Evolutionary conservation across 371 early-diverging fungal genomes (phyloP), one percentile per base, ranked within the genome.

Genomic region (Mortierella sp.): DNA sequence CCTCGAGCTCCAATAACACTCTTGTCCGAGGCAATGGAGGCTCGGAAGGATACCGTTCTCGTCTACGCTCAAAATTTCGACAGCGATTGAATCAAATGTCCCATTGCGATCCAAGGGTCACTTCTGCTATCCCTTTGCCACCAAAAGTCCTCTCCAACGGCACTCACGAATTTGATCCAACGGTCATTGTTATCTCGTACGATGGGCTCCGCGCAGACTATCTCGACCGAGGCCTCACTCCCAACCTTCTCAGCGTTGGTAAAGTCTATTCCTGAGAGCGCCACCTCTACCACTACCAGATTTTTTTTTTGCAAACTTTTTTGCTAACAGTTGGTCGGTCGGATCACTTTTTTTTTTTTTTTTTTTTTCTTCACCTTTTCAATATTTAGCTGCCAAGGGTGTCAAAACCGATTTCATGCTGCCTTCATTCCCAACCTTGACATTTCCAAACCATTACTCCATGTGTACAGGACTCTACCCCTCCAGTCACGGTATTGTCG

Each of bases 391-490:
- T 14, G 52, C 75, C 0, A 67, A 81, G 50, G 91, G 90, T 16
- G 30, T 89, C 6, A 66, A 57, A 28, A 91, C 95, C 19, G 84
- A 90, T 56, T 88, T 85, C 64, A 88, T 95, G 91, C 82, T 82
- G 26, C 93, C 95, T 15, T 84, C 90, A 7, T 95, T 93, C 75
- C 95, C 93, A 15, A 90, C 88, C 77, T 85, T 93, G 62, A 97
- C 98, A 1, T 98, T 98, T 72, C 95, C 98, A 7, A 98, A 98
- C 82, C 98, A 98, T 79, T 97, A 94, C 82, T 88, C 97, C 1
- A 80, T 98, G 28, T 94, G 88, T 2, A 98, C 98, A 5, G 98
- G 98, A 12, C 80, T 97, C 45, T 95, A 92, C 75, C 97, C 98
- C 0, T 93, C 94, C 55, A 83, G 88, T 6, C 98, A 98, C 73